Evolutionary conservation across 805 yeast genomes (phyloP).

Genomic region (Vanderwaltozyma tropicalis): DNA sequence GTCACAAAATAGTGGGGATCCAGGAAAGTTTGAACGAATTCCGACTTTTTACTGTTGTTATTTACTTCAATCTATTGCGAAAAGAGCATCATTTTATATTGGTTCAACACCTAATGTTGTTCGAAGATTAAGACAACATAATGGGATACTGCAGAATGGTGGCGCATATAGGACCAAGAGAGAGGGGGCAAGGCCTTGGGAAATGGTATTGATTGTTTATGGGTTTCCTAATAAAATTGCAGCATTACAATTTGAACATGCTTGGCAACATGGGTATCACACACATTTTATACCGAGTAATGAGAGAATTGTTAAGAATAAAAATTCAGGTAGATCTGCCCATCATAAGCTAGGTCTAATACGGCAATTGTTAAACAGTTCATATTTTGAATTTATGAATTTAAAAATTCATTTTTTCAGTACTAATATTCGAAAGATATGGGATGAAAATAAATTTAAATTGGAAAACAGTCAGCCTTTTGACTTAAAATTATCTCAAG

Average conservation of each 20-base stretch:
- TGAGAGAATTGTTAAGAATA: constrained; percentile 31
- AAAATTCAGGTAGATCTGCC: constrained; percentile 32
- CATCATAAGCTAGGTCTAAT: constrained; percentile 40
- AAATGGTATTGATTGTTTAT: constrained; percentile 48
- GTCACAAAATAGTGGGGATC: background rate
- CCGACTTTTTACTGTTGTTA: constrained; percentile 57
- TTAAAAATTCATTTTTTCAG: constrained; percentile 39
- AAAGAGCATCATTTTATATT: constrained; percentile 52
- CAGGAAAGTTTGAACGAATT: constrained; percentile 1
- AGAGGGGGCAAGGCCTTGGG: constrained; percentile 62
- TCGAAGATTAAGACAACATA: constrained; percentile 64
- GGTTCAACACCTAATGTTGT: constrained; percentile 78
- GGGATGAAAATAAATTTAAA: constrained; percentile 19
- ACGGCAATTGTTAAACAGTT: constrained; percentile 33
- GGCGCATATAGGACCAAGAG: constrained; percentile 64
- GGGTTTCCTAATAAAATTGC: constrained; percentile 62
- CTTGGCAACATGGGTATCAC: constrained; percentile 64
- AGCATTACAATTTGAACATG: constrained; percentile 77
- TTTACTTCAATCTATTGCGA: constrained; percentile 49
- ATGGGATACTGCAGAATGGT: constrained; percentile 50
- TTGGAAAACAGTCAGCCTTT: background rate
- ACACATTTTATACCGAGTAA: constrained; percentile 46
- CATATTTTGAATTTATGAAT: constrained; percentile 37
- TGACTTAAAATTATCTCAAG: background rate
- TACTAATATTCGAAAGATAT: constrained; percentile 13